Evolutionary conservation across 1,284 basidiomycete genomes (phyloP).

Genomic region (Hymenochaete sp.): DNA sequence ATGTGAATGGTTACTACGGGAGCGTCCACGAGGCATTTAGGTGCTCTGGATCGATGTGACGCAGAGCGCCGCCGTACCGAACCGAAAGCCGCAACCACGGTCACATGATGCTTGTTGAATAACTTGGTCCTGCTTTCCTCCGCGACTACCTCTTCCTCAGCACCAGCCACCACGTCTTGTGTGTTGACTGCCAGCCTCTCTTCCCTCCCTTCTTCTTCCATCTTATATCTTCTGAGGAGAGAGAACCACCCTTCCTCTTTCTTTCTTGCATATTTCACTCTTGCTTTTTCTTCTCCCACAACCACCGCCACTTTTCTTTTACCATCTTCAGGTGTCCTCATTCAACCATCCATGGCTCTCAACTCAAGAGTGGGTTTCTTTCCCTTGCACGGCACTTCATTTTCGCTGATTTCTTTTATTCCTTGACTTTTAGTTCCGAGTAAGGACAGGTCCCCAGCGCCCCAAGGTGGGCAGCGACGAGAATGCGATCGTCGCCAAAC

Average conservation of each 20-base stretch:
- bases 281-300: conserved; percentile 11
- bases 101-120: conserved; percentile 9
- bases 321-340: too few species aligned
- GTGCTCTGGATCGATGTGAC: background rate
- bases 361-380: conserved; percentile 14
- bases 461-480: conserved; percentile 57
- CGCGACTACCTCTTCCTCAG: conserved; percentile 23
- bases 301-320: conserved; percentile 1
- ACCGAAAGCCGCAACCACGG: conserved; percentile 1
- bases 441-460: conserved; percentile 38
- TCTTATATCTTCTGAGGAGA: conserved; percentile 18
- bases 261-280: conserved; percentile 26
- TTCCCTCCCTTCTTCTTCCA: conserved; percentile 17
- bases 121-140: conserved; percentile 18
- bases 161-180: background rate
- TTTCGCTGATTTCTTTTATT: background rate
- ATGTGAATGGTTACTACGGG: conserved; percentile 5
- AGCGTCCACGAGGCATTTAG: background rate
- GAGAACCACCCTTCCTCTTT: conserved; percentile 19
- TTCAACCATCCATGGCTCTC: conserved; percentile 13
- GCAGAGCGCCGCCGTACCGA: background rate
- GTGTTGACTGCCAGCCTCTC: conserved; percentile 19
- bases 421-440: conserved; percentile 27
- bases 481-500: conserved; percentile 47
- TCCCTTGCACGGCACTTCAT: background rate